Percentiles rank a stretch among this genome's conserved stretches.
phyloP scores from a whole-genome alignment of 805 yeast genomes.

The Saccharomycopsis javanensis region DNA sequence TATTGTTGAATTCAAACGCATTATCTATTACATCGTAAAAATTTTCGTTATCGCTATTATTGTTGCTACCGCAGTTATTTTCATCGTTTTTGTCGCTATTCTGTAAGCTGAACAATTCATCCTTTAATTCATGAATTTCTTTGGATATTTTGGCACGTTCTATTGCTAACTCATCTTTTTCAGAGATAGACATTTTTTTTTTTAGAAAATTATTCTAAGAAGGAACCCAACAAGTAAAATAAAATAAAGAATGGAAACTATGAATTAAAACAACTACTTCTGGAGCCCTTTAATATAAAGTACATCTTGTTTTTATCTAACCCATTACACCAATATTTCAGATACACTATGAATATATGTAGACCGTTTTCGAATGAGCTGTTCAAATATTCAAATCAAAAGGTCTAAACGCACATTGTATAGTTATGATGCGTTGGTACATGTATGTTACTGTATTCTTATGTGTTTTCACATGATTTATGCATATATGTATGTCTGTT shows the following conservation, averaged over 20 bases:
- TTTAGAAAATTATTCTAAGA: background rate
- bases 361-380: background rate
- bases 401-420: too few species aligned
- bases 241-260: too few species aligned
- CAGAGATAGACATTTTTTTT: background rate
- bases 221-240: too few species aligned
- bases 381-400: background rate
- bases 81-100: background rate
- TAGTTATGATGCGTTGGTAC: too few species aligned
- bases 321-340: too few species aligned
- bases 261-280: too few species aligned
- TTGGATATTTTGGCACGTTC: background rate
- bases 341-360: too few species aligned
- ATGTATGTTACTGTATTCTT: too few species aligned
- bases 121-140: background rate
- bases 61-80: background rate
- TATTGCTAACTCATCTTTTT: background rate
- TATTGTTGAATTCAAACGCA: background rate
- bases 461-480: too few species aligned
- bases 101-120: background rate
- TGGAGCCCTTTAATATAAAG: too few species aligned
- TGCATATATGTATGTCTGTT: too few species aligned
- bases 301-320: too few species aligned
- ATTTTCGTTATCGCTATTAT: background rate
- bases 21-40: slow-evolving; percentile 3